Evolutionary conservation across 352 stramenopile genomes (phyloP).

Genomic region (Phytophthora melonis): DNA sequence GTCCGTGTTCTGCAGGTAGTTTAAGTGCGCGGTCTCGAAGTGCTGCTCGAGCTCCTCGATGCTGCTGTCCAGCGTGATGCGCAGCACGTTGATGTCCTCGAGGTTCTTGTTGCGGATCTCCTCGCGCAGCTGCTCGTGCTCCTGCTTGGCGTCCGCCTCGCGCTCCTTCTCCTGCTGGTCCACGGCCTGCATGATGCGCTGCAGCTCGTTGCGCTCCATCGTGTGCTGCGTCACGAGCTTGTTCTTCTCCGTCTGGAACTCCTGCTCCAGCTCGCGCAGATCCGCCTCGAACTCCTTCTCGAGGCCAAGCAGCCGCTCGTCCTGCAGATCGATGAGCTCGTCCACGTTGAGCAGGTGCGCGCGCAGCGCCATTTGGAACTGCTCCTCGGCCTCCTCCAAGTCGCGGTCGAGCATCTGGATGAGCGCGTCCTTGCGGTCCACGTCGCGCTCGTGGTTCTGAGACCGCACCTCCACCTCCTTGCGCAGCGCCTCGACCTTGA

Average conservation of each 20-base stretch:
- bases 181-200: slow-evolving; percentile 88
- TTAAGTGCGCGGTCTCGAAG: slow-evolving; percentile 94
- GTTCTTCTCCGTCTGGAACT: slow-evolving; percentile 89
- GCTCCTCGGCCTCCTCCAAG: slow-evolving; percentile 94
- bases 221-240: slow-evolving; percentile 78
- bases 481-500: slow-evolving; percentile 92
- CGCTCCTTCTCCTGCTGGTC: slow-evolving; percentile 87
- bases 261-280: slow-evolving; percentile 80
- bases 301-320: slow-evolving; percentile 86
- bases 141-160: slow-evolving; percentile 74
- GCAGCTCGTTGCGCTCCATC: slow-evolving; percentile 79
- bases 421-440: slow-evolving; percentile 95
- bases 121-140: slow-evolving; percentile 92
- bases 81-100: slow-evolving; percentile 95
- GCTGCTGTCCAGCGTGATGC: slow-evolving; percentile 93
- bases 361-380: slow-evolving; percentile 93
- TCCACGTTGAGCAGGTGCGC: slow-evolving; percentile 93
- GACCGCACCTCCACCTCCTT: slow-evolving; percentile 94
- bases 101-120: slow-evolving; percentile 96
- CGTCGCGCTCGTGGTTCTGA: slow-evolving; percentile 96
- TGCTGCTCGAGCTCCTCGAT: slow-evolving; percentile 96
- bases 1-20: slow-evolving; percentile 95
- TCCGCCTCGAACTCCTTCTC: slow-evolving; percentile 94
- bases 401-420: slow-evolving; percentile 96
- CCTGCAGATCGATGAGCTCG: slow-evolving; percentile 92